A percentile compares a stretch with the other conserved stretches of the same genome.
Conservation (phyloP, 768 basidiomycete species). For the Podaxis sp. region DNA sequence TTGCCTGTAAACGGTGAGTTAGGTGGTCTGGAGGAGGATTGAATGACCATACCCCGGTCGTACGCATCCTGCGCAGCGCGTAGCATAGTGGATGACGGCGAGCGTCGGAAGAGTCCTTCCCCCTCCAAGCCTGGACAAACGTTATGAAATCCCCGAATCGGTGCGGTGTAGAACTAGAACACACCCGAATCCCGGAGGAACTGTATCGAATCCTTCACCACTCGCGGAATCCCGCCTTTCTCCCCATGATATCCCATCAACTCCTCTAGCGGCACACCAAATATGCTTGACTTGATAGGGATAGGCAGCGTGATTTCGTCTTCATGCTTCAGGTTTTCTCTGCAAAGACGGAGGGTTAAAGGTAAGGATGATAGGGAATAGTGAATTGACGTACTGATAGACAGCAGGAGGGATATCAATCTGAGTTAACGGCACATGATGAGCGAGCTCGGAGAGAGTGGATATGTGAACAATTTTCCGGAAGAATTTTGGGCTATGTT, state of each 20-base stretch:
- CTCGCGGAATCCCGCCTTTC: conserved; percentile 79
- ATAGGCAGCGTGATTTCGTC: conserved; percentile 65
- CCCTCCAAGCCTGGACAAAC: conserved; percentile 52
- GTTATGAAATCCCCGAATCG: conserved; percentile 16
- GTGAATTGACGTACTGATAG: conserved; percentile 59
- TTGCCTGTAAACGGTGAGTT: conserved; percentile 47
- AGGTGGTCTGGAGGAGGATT: not conserved
- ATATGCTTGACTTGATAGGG: conserved; percentile 60
- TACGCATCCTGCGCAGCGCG: conserved; percentile 82
- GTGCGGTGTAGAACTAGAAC: not conserved
- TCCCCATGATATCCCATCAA: conserved; percentile 84
- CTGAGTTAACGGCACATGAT: conserved; percentile 79
- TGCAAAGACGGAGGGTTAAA: conserved; percentile 25
- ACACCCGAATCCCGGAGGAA: conserved; percentile 64
- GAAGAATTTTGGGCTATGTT: conserved; percentile 80
- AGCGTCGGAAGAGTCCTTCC: conserved; percentile 83
- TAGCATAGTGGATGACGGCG: conserved; percentile 67
- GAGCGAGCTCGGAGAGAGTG: conserved; percentile 77
- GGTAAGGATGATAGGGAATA: not conserved
- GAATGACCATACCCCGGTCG: conserved; percentile 59
- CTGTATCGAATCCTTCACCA: conserved; percentile 73
- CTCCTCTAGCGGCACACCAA: conserved; percentile 80
- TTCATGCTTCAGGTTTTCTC: conserved; percentile 81
- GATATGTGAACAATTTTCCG: conserved; percentile 76
- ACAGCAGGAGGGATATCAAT: conserved; percentile 84